Percentiles rank a stretch among this genome's conserved stretches.
Evolutionary conservation across 192 early-diverging fungal species (phyloP).

Genomic region (Entomortierella parvispora): DNA sequence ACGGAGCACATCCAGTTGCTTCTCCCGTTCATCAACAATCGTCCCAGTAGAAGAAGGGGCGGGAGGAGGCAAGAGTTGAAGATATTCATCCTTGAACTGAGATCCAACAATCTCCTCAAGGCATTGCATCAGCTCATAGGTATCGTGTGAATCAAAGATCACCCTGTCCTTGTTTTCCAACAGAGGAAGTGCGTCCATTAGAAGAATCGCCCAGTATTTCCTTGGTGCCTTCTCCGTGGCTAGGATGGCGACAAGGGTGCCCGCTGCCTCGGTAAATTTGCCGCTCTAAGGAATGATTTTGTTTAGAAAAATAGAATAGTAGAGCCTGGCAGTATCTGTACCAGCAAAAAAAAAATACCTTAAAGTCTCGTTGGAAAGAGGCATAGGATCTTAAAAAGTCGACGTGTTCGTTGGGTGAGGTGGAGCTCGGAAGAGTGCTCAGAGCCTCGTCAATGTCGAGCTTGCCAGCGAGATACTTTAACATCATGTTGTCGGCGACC

Average conservation of each 20-base stretch:
- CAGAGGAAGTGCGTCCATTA: slow-evolving; percentile 72
- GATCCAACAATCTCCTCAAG: slow-evolving; percentile 62
- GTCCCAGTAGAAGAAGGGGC: slow-evolving; percentile 3
- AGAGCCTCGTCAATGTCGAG: slow-evolving; percentile 56
- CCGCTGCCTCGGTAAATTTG: slow-evolving; percentile 48
- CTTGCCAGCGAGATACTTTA: slow-evolving; percentile 54
- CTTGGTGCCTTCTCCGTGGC: slow-evolving; percentile 59
- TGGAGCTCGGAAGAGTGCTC: slow-evolving; percentile 43
- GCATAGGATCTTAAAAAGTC: slow-evolving; percentile 66
- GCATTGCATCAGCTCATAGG: slow-evolving; percentile 72
- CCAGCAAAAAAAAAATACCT: background rate
- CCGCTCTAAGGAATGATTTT: slow-evolving; percentile 13
- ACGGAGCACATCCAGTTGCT: slow-evolving; percentile 24
- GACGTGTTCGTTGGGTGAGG: slow-evolving; percentile 55
- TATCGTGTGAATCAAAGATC: slow-evolving; percentile 66
- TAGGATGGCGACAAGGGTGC: slow-evolving; percentile 58
- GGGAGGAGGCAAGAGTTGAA: slow-evolving; percentile 24
- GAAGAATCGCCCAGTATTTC: slow-evolving; percentile 57
- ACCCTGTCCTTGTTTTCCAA: slow-evolving; percentile 62
- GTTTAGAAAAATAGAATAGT: background rate
- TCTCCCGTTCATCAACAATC: slow-evolving; percentile 19
- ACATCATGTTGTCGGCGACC: slow-evolving; percentile 68
- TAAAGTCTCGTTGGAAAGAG: slow-evolving; percentile 66
- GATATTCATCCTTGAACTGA: slow-evolving; percentile 40
- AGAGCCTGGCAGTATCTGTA: background rate